phyloP scores from a whole-genome alignment of 148 eudicot species.

The Drosera capensis region DNA sequence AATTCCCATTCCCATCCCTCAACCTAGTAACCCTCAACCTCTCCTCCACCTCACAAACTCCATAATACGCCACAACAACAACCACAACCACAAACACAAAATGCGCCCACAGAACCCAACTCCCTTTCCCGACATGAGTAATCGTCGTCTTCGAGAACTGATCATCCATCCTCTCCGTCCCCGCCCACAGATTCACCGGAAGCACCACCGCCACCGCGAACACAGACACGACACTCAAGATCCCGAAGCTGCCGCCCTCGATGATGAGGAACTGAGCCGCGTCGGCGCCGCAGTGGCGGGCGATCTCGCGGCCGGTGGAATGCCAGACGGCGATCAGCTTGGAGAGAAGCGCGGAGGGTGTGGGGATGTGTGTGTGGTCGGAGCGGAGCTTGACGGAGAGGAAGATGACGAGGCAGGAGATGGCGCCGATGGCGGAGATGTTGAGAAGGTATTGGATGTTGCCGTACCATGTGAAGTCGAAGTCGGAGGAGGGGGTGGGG shows the following conservation, averaged over 20 bases:
- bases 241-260: constrained; percentile 63
- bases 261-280: constrained; percentile 83
- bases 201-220: constrained; percentile 29
- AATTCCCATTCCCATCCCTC: constrained; percentile 70
- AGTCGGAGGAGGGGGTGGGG: constrained; percentile 27
- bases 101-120: constrained; percentile 55
- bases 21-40: constrained; percentile 60
- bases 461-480: constrained; percentile 59
- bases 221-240: constrained; percentile 29
- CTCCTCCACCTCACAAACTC: constrained; percentile 40
- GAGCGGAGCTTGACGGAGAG: constrained; percentile 71
- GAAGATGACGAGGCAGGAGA: constrained; percentile 58
- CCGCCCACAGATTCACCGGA: constrained; percentile 63
- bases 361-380: constrained; percentile 81
- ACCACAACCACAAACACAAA: constrained; percentile 37
- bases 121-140: constrained; percentile 49
- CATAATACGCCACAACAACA: constrained; percentile 49
- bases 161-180: constrained; percentile 44
- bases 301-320: constrained; percentile 65
- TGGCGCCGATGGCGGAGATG: constrained; percentile 72
- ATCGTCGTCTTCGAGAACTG: constrained; percentile 70
- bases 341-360: constrained; percentile 51
- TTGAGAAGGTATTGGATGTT: constrained; percentile 82
- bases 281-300: constrained; percentile 85
- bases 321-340: constrained; percentile 97